Evolutionary conservation across 306 rosid genomes (phyloP).

Genomic region (Psophocarpus tetragonolobus): DNA sequence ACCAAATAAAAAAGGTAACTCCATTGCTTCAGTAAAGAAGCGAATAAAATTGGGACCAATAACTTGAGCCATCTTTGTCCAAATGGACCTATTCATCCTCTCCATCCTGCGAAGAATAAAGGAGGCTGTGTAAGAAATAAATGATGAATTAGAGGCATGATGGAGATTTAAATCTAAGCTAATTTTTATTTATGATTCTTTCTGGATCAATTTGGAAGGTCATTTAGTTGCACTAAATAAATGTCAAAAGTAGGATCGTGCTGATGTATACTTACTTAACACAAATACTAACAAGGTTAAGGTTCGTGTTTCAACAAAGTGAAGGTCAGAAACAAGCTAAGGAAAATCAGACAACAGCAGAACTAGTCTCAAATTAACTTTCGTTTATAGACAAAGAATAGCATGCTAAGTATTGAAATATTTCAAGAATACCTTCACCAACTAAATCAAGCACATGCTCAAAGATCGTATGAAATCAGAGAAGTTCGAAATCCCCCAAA

Average conservation of each 20-base stretch:
- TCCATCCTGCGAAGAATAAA: conserved; percentile 30
- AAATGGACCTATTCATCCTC: conserved; percentile 16
- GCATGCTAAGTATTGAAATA: background rate
- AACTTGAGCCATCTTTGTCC: conserved; percentile 12
- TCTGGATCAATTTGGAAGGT: too few species aligned
- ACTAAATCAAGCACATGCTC: background rate
- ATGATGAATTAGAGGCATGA: background rate
- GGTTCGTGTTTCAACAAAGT: conserved; percentile 9
- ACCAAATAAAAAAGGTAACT: background rate
- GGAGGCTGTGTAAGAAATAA: background rate
- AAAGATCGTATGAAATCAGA: background rate
- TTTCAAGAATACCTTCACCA: background rate
- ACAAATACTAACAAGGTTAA: too few species aligned
- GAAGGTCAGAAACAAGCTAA: background rate
- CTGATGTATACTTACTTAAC: too few species aligned
- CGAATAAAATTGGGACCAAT: conserved; percentile 4
- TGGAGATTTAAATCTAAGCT: too few species aligned
- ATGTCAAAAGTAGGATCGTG: too few species aligned
- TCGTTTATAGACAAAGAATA: background rate
- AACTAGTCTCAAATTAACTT: conserved; percentile 3
- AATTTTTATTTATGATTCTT: too few species aligned
- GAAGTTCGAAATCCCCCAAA: background rate
- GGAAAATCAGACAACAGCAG: background rate
- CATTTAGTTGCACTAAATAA: too few species aligned
- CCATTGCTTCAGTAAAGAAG: conserved; percentile 10